Conservation (phyloP, 179 eudicot species). For the Drosera spatulata region DNA sequence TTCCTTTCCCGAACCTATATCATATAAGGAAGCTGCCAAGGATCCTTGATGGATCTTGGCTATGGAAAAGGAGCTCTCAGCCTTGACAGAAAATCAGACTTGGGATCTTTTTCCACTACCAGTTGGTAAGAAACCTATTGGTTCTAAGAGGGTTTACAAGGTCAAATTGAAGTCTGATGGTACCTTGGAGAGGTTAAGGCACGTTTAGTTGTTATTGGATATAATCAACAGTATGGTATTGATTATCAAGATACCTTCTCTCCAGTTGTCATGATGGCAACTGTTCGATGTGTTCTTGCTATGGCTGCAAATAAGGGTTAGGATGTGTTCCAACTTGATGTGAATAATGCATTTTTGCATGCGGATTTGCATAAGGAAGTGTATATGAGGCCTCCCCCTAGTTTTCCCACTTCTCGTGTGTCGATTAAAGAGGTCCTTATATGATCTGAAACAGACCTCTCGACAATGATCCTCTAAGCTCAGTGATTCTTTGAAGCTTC, state of each 20-base stretch:
- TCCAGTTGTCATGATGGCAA: background rate
- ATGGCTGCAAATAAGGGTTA: background rate
- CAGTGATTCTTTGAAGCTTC: background rate
- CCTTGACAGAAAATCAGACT: background rate
- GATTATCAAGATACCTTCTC: background rate
- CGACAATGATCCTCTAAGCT: background rate
- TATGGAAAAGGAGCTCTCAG: background rate
- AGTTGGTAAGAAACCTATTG: background rate
- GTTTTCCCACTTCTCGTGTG: no score
- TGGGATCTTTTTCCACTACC: background rate
- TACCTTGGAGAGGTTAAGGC: slow-evolving; percentile 1
- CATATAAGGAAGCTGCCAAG: background rate
- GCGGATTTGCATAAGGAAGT: background rate
- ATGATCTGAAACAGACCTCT: background rate
- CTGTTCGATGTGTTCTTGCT: background rate
- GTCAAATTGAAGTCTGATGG: slow-evolving; percentile 4
- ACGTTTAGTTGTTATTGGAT: background rate
- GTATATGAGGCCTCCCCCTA: no score
- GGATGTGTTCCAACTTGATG: background rate
- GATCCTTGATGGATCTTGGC: background rate
- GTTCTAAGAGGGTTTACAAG: background rate
- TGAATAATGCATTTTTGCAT: no score
- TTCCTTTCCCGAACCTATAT: background rate
- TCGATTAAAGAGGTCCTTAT: background rate
- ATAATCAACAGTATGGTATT: background rate